Evolutionary conservation across 2,329 filamentous ascomycete species (phyloP).

Genomic region (Myriosclerotinia scirpicola): DNA sequence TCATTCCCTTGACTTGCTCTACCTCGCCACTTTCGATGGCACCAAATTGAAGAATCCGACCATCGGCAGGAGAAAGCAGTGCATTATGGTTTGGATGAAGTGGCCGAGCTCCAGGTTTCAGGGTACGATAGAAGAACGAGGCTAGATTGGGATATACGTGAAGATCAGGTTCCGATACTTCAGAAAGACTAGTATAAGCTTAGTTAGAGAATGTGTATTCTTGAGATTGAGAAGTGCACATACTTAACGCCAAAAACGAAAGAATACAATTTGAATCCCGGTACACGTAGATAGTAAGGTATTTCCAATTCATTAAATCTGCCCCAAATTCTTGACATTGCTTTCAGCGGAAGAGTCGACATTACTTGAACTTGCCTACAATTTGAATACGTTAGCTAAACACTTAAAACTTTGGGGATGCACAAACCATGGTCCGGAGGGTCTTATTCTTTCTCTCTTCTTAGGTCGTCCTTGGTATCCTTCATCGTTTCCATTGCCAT

Average conservation of each 20-base stretch:
- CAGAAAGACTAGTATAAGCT: constrained; percentile 61
- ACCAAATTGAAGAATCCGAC: constrained; percentile 87
- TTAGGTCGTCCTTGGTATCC: constrained; percentile 46
- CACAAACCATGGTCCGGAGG: constrained; percentile 63
- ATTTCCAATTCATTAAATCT: constrained; percentile 72
- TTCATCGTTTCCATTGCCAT: constrained; percentile 42
- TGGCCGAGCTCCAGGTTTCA: constrained; percentile 85
- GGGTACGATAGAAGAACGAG: constrained; percentile 92
- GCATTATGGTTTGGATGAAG: constrained; percentile 79
- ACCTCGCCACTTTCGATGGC: constrained; percentile 91
- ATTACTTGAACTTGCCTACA: constrained; percentile 68
- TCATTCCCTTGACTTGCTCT: constrained; percentile 98
- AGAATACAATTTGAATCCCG: constrained; percentile 73
- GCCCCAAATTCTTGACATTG: constrained; percentile 69
- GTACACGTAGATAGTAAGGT: constrained; percentile 67
- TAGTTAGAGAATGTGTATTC: constrained; percentile 27
- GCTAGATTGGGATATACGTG: constrained; percentile 90
- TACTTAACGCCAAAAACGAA: constrained; percentile 72
- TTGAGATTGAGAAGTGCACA: constrained; percentile 25
- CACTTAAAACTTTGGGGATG: background rate
- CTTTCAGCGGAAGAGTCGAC: constrained; percentile 71
- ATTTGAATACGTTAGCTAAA: constrained; percentile 26
- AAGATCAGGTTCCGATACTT: constrained; percentile 85
- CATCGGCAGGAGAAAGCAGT: constrained; percentile 85
- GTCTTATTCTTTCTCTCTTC: constrained; percentile 59